Evolutionary conservation across 2,329 filamentous ascomycete genomes (phyloP).

Genomic region (Colletotrichum kahawae): DNA sequence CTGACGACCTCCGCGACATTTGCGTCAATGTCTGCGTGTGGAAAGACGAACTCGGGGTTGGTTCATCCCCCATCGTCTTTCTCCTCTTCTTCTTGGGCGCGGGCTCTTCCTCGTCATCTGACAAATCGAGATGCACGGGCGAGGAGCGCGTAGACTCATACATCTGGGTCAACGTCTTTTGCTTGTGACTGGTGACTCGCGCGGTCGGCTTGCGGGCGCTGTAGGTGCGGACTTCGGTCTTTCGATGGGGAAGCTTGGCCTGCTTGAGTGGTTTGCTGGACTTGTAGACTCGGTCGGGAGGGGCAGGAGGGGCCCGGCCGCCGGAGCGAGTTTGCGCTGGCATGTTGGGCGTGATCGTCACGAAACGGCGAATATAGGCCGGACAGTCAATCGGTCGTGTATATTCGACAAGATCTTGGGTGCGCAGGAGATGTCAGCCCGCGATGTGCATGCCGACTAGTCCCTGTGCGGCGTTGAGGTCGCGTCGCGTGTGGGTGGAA

Average conservation of each 20-base stretch:
- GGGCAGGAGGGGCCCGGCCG: slow-evolving; percentile 29
- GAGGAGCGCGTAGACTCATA: slow-evolving; percentile 37
- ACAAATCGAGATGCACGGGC: slow-evolving; percentile 22
- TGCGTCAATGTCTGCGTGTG: slow-evolving; percentile 50
- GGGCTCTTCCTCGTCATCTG: slow-evolving; percentile 29
- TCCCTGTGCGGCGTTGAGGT: not conserved
- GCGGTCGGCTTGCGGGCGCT: slow-evolving; percentile 24
- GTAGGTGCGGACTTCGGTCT: slow-evolving; percentile 39
- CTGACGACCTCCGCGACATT: slow-evolving; percentile 45
- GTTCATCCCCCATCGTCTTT: slow-evolving; percentile 36
- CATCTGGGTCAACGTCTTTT: slow-evolving; percentile 50
- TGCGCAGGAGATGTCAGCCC: not conserved
- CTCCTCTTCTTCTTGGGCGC: slow-evolving; percentile 16
- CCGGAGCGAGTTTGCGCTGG: slow-evolving; percentile 42
- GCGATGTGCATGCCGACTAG: slow-evolving; percentile 3
- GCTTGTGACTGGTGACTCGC: slow-evolving; percentile 23
- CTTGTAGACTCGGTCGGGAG: slow-evolving; percentile 43
- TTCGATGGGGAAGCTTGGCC: slow-evolving; percentile 40
- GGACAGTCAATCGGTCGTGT: not conserved
- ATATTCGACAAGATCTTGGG: not conserved
- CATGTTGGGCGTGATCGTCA: slow-evolving; percentile 29
- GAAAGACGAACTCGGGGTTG: slow-evolving; percentile 33
- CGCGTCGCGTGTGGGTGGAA: slow-evolving; percentile 17
- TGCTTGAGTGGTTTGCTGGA: slow-evolving; percentile 42
- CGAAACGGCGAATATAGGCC: not conserved